Base-by-base conservation (phyloP, 129 eudicot genomes). In the Ambrosia artemisiifolia region DNA sequence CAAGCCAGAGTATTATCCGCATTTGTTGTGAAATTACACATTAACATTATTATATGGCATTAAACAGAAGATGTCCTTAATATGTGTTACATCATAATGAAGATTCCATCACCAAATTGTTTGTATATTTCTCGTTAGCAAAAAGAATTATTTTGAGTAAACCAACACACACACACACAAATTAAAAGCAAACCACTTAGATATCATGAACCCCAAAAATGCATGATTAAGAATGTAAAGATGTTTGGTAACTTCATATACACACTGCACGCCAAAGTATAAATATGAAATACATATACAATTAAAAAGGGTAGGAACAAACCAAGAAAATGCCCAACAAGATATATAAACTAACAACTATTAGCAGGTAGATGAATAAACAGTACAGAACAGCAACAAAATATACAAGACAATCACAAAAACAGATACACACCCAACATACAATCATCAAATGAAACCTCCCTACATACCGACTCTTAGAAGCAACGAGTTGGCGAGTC, bases 81-180 rank as follows among this genome's bases (percentile, higher is more conserved):
- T 17, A 56, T 24, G 44, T 67, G 68, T 24, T 55, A 9, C 13
- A 56, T 56, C 62, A 17, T 46, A 67, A 7, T 67, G 49, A 75
- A 75, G 60, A 44, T 43, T 53, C 73, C 47, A 75, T 48, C 79
- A 53, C 34, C 71, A 30, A 51, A 65, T 36, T 36, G 63, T 50
- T 35, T 64, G 5, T 36, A 3, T 20, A 19, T 20, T 28, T 63
- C 24, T 35, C 30, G 14, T 47, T 46, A 4, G 38, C 77, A 30
- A n/a, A 12, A 48, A 3, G 19, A 17, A 9, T 40, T n/a, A 36
- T 3, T 12, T 20, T 9, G 10, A 46, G 60, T 69, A 50, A 32
- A 55, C 7, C 40, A 38, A 70, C 24, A 55, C 32, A 3, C 14
- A 6, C 14, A 68, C n/a, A n/a, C n/a, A n/a, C n/a, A 40, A 71